Percentiles rank a stretch among this genome's conserved stretches.
phyloP scores from a whole-genome alignment of 2,329 filamentous ascomycete species.

The Claviceps capensis region DNA sequence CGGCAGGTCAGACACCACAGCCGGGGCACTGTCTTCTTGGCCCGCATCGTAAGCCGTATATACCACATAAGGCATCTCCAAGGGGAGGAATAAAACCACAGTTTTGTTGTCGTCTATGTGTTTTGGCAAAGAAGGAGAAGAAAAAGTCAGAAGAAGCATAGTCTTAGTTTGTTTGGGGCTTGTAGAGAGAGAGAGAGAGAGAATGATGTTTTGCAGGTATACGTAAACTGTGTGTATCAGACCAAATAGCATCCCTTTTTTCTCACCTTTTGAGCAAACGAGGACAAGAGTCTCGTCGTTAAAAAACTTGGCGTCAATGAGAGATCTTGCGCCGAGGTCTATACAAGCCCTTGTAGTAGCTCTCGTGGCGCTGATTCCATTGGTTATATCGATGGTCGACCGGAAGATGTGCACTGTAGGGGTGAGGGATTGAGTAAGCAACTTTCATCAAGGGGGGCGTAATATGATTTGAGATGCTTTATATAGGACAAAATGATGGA shows the following conservation, averaged over 20 bases:
- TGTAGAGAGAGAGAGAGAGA: neutral
- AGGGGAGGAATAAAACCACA: constrained; percentile 21
- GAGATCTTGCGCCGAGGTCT: constrained; percentile 25
- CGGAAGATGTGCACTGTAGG: constrained; percentile 43
- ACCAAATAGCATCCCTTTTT: neutral
- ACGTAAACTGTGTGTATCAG: neutral
- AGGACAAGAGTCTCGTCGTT: constrained; percentile 47
- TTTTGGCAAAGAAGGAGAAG: neutral
- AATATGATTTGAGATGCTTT: neutral
- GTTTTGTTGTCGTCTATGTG: constrained; percentile 12
- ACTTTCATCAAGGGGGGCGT: neutral
- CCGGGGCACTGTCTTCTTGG: constrained; percentile 3
- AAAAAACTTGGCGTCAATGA: constrained; percentile 55
- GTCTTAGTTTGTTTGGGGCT: neutral
- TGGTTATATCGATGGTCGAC: constrained; percentile 35
- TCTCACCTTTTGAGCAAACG: constrained; percentile 33
- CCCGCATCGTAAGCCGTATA: constrained; percentile 23
- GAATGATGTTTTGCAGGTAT: neutral
- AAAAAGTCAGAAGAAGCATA: neutral
- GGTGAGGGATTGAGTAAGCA: neutral
- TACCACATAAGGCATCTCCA: constrained; percentile 21
- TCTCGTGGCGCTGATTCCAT: constrained; percentile 41
- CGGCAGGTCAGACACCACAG: constrained; percentile 2
- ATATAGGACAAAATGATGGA: neutral
- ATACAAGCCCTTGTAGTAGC: constrained; percentile 26